These are phyloP conservation scores for Paraconiothyrium brasiliense DNA, from an alignment of 2,329 filamentous ascomycete genomes.

Conservation along the genomic window DNA sequence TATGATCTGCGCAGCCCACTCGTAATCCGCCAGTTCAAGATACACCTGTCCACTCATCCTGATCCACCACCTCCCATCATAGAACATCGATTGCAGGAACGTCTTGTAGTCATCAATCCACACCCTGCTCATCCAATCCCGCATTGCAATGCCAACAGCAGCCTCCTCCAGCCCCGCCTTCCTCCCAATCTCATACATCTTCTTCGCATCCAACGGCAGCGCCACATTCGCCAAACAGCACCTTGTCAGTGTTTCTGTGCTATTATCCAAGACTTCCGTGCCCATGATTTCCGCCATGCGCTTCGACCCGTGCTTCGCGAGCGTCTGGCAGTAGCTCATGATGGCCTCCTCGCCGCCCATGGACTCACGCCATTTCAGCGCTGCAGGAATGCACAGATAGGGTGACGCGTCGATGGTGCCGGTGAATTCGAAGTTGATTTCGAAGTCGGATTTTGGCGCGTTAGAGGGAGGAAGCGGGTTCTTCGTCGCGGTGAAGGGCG, in stretches of 20 bases:
- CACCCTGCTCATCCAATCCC: slow-evolving; percentile 52
- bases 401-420: slow-evolving; percentile 79
- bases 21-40: slow-evolving; percentile 80
- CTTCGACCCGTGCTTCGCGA: slow-evolving; percentile 72
- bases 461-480: slow-evolving; percentile 23
- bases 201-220: slow-evolving; percentile 67
- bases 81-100: slow-evolving; percentile 72
- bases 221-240: slow-evolving; percentile 79
- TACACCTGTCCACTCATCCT: slow-evolving; percentile 85
- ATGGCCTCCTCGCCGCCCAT: slow-evolving; percentile 80
- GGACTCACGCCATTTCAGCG: slow-evolving; percentile 74
- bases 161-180: slow-evolving; percentile 30
- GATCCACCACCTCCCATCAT: slow-evolving; percentile 72
- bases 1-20: slow-evolving; percentile 70
- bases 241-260: slow-evolving; percentile 66
- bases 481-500: slow-evolving; percentile 25
- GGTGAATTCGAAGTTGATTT: slow-evolving; percentile 77
- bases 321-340: slow-evolving; percentile 66
- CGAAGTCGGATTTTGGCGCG: slow-evolving; percentile 67
- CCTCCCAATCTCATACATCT: slow-evolving; percentile 33
- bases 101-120: slow-evolving; percentile 71
- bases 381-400: slow-evolving; percentile 76
- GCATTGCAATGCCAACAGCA: slow-evolving; percentile 40
- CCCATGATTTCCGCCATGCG: slow-evolving; percentile 69
- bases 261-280: slow-evolving; percentile 77